Evolutionary conservation across 2,329 filamentous ascomycete species (phyloP), one percentile per base, ranked within the genome.

Genomic region (Neonectria coccinea): DNA sequence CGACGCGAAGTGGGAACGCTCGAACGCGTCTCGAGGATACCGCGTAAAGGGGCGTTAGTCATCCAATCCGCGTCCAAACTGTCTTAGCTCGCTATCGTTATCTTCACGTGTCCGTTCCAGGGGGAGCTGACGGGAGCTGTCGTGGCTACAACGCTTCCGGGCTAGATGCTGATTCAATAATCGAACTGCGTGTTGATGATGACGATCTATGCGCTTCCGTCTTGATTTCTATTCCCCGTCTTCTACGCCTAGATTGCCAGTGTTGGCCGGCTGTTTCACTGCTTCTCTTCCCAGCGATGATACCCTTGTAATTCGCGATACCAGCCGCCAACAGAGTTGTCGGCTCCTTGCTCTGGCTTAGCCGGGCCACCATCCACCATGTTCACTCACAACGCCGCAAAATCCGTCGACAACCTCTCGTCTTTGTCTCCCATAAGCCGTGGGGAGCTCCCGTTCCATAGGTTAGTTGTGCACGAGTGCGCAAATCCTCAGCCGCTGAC

Each of bases 371-470:
- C 72, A 62, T 70, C 71, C 73, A 83, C 77, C 79, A 91, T 91
- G 89, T 88, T 85, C 76, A 85, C 85, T 68, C 76, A 82, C 57
- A 85, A 80, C 70, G 86, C 86, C 70, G 86, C 88, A 73, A 89
- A 88, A 80, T 91, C 89, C 68, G 84, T 88, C 74, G 89, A 91
- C 78, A 90, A 87, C 74, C 79, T 91, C 70, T 83, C 86, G 14
- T 83, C 87, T 29, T 79, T 84, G 45, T 83, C 86, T 16, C 82
- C 82, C 12, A 79, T 80, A 44, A 79, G 83, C 29, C 81, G 85
- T 44, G 79, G 82, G 64, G 88, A 90, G 67, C 85, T 83, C 80
- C 86, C 76, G 79, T 91, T 85, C 79, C 88, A 85, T 78, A 88
- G 82, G 88, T 90, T 64, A 42, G 76, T 69, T 39, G 31, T 53